Percentiles rank a stretch among this genome's conserved stretches.
These are phyloP conservation scores for Neurospora africana DNA, from an alignment of 495 filamentous ascomycete genomes.

Conservation along the genomic window DNA sequence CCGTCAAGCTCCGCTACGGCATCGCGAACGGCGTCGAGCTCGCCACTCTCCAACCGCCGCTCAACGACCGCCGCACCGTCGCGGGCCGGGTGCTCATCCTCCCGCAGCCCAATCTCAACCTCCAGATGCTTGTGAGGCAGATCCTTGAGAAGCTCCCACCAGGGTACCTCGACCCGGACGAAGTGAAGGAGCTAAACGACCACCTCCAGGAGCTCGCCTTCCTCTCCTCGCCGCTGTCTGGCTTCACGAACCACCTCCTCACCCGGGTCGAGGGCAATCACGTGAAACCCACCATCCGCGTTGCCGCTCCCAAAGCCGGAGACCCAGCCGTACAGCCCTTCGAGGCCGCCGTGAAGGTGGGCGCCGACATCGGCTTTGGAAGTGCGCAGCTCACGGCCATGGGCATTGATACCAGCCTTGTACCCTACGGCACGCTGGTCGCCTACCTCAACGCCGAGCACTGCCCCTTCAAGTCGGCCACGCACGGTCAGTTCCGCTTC, in stretches of 20 bases:
- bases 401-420: slow-evolving; percentile 14
- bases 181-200: slow-evolving; percentile 3
- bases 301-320: too few species aligned
- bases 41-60: too few species aligned
- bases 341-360: slow-evolving; percentile 3
- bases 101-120: background rate
- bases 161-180: background rate
- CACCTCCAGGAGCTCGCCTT: slow-evolving; percentile 14
- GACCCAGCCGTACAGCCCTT: slow-evolving; percentile 4
- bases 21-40: too few species aligned
- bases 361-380: slow-evolving; percentile 2
- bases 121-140: slow-evolving; percentile 16
- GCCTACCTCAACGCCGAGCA: background rate
- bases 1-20: too few species aligned
- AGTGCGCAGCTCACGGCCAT: slow-evolving; percentile 9
- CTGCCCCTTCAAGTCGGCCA: slow-evolving; percentile 31
- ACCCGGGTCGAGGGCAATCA: slow-evolving; percentile 17
- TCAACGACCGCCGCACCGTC: slow-evolving; percentile 19
- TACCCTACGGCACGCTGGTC: slow-evolving; percentile 19
- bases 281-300: slow-evolving; percentile 27
- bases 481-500: slow-evolving; percentile 36
- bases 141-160: slow-evolving; percentile 20
- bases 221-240: background rate
- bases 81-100: slow-evolving; percentile 31
- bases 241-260: background rate